Percentiles rank a stretch among this genome's conserved stretches.
These are phyloP conservation scores for Rhynchosporium graminicola DNA, from an alignment of 2,329 filamentous ascomycete species.

Conservation along the genomic window DNA sequence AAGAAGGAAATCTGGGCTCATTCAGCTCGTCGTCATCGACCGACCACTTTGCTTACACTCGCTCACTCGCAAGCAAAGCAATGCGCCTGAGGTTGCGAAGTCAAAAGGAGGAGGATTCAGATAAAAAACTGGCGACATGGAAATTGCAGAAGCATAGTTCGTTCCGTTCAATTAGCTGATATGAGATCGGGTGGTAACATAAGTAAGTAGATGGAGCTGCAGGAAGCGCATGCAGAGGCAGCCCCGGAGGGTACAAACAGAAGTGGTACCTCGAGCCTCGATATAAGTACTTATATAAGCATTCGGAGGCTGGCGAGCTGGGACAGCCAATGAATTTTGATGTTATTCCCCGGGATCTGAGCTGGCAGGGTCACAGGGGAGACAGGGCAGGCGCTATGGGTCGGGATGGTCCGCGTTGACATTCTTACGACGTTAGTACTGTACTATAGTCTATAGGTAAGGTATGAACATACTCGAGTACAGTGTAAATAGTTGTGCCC, in stretches of 20 bases:
- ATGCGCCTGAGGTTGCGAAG: constrained; percentile 22
- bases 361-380: background rate
- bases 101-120: constrained; percentile 10
- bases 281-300: background rate
- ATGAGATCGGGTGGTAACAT: constrained; percentile 21
- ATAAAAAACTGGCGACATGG: constrained; percentile 7
- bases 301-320: constrained; percentile 24
- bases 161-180: constrained; percentile 17
- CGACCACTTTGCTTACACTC: constrained; percentile 16
- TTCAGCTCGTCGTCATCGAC: constrained; percentile 28
- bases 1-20: background rate
- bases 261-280: background rate
- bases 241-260: too few relatives aligned
- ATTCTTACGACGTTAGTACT: too few relatives aligned
- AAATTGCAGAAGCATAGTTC: constrained; percentile 28
- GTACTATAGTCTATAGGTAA: too few relatives aligned
- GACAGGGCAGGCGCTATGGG: constrained; percentile 3
- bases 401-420: constrained; percentile 1
- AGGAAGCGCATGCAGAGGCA: constrained; percentile 17
- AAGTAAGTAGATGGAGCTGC: constrained; percentile 17
- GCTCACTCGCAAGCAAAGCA: background rate
- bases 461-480: too few relatives aligned
- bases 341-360: background rate
- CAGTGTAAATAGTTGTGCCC: too few relatives aligned
- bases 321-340: constrained; percentile 6